phyloP scores from a whole-genome alignment of 345 rosid species.

The Orychophragmus violaceus region DNA sequence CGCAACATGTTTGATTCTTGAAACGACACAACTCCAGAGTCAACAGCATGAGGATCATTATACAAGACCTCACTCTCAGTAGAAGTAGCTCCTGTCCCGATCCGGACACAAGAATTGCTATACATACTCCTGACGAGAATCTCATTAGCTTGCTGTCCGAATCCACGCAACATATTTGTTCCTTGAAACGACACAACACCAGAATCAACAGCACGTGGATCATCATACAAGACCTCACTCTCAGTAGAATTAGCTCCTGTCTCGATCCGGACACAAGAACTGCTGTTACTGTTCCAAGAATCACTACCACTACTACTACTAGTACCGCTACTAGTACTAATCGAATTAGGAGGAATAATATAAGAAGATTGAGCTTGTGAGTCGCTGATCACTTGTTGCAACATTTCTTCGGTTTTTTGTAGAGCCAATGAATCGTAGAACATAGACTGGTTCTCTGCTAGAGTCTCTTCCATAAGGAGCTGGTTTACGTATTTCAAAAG shows the following conservation, averaged over 20 bases:
- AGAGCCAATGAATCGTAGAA: conserved; percentile 51
- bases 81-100: conserved; percentile 10
- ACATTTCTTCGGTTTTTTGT: conserved; percentile 56
- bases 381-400: conserved; percentile 49
- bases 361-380: conserved; percentile 22
- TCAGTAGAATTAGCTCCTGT: conserved; percentile 23
- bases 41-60: background rate
- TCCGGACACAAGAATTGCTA: conserved; percentile 8
- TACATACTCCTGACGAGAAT: conserved; percentile 50
- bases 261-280: conserved; percentile 13
- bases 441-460: conserved; percentile 46
- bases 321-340: conserved; percentile 20
- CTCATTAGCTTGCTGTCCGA: conserved; percentile 35
- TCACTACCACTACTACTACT: conserved; percentile 13
- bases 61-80: conserved; percentile 25
- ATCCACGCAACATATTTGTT: background rate
- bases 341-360: conserved; percentile 15
- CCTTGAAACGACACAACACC: conserved; percentile 14
- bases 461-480: conserved; percentile 71
- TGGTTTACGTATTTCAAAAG: conserved; percentile 53
- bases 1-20: conserved; percentile 3
- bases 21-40: conserved; percentile 7
- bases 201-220: background rate
- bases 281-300: background rate
- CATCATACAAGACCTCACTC: conserved; percentile 12